phyloP scores from a whole-genome alignment of 345 rosid genomes.

The Moringa oleifera region DNA sequence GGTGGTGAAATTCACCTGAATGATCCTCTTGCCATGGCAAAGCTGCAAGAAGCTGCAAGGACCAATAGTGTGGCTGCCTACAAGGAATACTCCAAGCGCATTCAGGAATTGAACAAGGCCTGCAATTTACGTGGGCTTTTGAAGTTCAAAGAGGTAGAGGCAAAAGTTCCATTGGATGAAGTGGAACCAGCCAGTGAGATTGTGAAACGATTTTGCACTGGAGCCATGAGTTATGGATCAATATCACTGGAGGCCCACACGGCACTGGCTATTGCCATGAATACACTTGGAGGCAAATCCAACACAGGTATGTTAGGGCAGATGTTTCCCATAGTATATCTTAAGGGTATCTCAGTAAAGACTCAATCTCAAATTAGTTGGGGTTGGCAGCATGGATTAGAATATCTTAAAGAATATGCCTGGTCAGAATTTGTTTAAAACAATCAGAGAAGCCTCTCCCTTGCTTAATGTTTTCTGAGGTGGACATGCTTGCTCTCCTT shows the following conservation, averaged over 20 bases:
- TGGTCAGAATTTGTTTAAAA: no score
- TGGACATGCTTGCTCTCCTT: neutral
- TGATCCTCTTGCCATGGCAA: conserved; percentile 95
- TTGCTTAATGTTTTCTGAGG: neutral
- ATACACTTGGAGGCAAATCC: conserved; percentile 90
- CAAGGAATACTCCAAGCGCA: conserved; percentile 84
- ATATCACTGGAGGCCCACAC: conserved; percentile 94
- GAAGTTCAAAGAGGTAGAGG: conserved; percentile 69
- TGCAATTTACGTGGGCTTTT: conserved; percentile 94
- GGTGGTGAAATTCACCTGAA: conserved; percentile 95
- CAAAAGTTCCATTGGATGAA: conserved; percentile 67
- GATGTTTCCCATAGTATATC: no score
- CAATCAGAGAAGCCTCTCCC: neutral
- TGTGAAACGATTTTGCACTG: conserved; percentile 96
- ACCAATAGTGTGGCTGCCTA: conserved; percentile 89
- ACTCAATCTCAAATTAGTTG: no score
- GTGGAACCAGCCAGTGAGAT: conserved; percentile 98
- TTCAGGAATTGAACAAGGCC: conserved; percentile 80
- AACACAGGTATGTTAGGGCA: conserved; percentile 62
- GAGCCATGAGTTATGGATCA: conserved; percentile 99
- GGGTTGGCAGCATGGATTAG: no score
- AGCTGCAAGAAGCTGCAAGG: conserved; percentile 95
- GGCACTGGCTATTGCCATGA: conserved; percentile 91
- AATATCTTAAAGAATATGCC: no score
- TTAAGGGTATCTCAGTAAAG: no score